Percentiles rank a stretch among this genome's conserved stretches.
Evolutionary conservation across 2,329 filamentous ascomycete species (phyloP).

Genomic region (Cladorrhinum sp.): DNA sequence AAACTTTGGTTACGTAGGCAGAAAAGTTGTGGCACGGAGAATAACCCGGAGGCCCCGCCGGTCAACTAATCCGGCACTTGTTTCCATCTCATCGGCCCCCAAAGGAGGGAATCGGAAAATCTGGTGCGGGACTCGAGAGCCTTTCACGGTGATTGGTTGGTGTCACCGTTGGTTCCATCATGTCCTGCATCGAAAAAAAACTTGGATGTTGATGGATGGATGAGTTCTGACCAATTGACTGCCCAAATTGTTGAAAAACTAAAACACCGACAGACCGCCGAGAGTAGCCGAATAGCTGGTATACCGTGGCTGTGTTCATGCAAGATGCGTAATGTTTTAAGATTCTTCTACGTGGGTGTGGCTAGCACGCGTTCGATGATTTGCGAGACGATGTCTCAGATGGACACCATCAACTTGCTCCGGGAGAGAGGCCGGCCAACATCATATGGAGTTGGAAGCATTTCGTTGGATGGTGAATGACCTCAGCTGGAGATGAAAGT

Average conservation of each 20-base stretch:
- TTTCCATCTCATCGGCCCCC: not conserved
- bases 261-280: conserved; percentile 1
- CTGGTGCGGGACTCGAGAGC: not conserved
- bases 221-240: not conserved
- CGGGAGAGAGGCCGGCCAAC: too few species aligned
- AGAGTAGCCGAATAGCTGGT: not conserved
- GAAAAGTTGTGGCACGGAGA: not conserved
- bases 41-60: not conserved
- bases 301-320: not conserved
- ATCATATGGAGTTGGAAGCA: not conserved
- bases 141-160: not conserved
- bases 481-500: not conserved
- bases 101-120: not conserved
- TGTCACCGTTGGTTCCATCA: not conserved
- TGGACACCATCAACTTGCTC: not conserved
- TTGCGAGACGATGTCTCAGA: not conserved
- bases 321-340: not conserved
- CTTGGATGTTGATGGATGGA: not conserved
- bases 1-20: too few species aligned
- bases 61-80: not conserved
- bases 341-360: not conserved
- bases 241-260: not conserved
- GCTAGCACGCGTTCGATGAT: not conserved
- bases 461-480: not conserved
- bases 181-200: not conserved